A percentile compares a stretch with the other conserved stretches of the same genome.
Conservation (phyloP, 345 rosid genomes). For the Rhodamnia rubescens region DNA sequence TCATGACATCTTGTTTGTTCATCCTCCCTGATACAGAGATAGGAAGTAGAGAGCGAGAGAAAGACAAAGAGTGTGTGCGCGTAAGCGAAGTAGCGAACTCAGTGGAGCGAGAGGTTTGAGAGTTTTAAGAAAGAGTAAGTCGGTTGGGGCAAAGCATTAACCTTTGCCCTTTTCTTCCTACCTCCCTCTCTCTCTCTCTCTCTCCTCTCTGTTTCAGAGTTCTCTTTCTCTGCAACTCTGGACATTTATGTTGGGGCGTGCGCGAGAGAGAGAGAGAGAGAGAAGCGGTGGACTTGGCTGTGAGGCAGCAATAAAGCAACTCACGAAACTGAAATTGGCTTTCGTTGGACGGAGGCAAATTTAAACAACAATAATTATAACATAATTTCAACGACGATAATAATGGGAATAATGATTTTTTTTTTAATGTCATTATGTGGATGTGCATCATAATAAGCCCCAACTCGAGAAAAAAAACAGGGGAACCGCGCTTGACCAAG, state of each 20-base stretch:
- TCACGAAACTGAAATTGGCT: background rate
- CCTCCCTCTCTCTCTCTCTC: background rate
- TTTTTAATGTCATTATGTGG: background rate
- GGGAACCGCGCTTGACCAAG: background rate
- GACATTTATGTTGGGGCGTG: background rate
- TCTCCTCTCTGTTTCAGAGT: background rate
- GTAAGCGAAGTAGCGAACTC: background rate
- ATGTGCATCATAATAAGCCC: background rate
- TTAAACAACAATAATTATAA: background rate
- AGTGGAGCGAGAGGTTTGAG: background rate
- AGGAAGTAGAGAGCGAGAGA: background rate
- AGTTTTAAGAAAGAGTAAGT: background rate
- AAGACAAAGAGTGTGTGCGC: background rate
- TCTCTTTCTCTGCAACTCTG: background rate
- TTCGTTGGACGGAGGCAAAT: background rate
- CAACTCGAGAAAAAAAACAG: background rate
- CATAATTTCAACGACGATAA: background rate
- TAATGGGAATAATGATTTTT: background rate
- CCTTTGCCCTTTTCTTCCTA: background rate
- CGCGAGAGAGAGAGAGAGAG: background rate
- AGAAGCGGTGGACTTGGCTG: background rate
- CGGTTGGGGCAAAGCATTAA: background rate
- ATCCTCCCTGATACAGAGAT: conserved; percentile 9
- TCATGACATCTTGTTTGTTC: conserved; percentile 67
- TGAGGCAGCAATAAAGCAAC: background rate